A percentile compares a stretch with the other conserved stretches of the same genome.
Conservation (phyloP, 106 monocot genomes). For the Acorus calamus region DNA sequence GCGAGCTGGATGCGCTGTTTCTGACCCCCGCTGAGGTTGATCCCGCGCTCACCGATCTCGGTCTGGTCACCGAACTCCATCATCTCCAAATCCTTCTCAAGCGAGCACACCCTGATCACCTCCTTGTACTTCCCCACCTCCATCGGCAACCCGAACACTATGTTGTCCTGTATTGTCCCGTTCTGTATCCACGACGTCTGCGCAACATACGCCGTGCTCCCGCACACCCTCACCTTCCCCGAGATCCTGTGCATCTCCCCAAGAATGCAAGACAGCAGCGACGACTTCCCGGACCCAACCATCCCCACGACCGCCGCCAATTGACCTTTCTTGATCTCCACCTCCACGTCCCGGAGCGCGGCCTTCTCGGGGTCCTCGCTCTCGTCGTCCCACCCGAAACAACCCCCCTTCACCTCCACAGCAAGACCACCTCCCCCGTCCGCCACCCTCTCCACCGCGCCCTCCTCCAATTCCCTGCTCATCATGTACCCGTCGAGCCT, state of each 20-base stretch:
- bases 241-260: slow-evolving; percentile 84
- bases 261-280: slow-evolving; percentile 60
- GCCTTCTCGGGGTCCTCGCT: slow-evolving; percentile 2
- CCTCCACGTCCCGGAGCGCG: slow-evolving; percentile 36
- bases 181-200: slow-evolving; percentile 99
- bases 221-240: slow-evolving; percentile 83
- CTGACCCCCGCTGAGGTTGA: slow-evolving; percentile 96
- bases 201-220: slow-evolving; percentile 80
- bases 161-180: slow-evolving; percentile 84
- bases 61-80: slow-evolving; percentile 99
- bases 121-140: slow-evolving; percentile 50
- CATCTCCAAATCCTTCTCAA: slow-evolving; percentile 90
- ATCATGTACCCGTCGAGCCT: slow-evolving; percentile 68
- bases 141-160: slow-evolving; percentile 70
- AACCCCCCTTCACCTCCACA: slow-evolving; percentile 50
- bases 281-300: slow-evolving; percentile 94
- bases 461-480: slow-evolving; percentile 60
- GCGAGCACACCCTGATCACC: slow-evolving; percentile 62
- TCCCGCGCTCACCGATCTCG: slow-evolving; percentile 97
- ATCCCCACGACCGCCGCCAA: slow-evolving; percentile 83
- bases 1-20: slow-evolving; percentile 97
- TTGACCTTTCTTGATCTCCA: slow-evolving; percentile 46
- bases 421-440: slow-evolving; percentile 25
- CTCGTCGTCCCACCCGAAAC: slow-evolving; percentile 63
- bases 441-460: slow-evolving; percentile 44